Conservation (phyloP, 2,329 filamentous ascomycete genomes). For the Torrubiella hemipterigena region DNA sequence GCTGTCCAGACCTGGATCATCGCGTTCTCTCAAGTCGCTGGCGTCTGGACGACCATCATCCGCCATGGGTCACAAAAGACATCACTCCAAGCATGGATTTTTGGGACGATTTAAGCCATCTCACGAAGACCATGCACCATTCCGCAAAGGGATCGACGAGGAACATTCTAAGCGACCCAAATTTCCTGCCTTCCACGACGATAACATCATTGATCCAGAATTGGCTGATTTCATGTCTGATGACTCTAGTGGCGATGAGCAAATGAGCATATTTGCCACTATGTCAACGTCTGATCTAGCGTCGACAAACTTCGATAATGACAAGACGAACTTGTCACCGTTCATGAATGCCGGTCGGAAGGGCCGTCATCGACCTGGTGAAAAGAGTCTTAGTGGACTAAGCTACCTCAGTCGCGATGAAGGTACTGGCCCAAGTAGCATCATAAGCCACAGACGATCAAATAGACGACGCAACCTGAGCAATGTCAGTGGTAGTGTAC, state of each 20-base stretch:
- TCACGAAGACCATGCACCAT: constrained; percentile 74
- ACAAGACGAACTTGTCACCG: constrained; percentile 61
- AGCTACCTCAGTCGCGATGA: constrained; percentile 63
- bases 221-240: constrained; percentile 93
- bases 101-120: constrained; percentile 62
- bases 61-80: constrained; percentile 62
- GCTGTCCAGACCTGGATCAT: constrained; percentile 83
- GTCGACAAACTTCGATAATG: constrained; percentile 58
- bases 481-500: constrained; percentile 58
- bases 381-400: constrained; percentile 62
- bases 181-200: constrained; percentile 89
- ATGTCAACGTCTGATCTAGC: constrained; percentile 55
- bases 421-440: constrained; percentile 38
- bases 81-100: constrained; percentile 79
- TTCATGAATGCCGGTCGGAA: constrained; percentile 64
- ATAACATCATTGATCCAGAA: constrained; percentile 97
- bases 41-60: constrained; percentile 61
- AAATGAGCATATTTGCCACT: constrained; percentile 72
- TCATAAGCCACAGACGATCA: constrained; percentile 48
- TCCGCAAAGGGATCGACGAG: constrained; percentile 60
- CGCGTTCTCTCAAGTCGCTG: constrained; percentile 71
- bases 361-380: constrained; percentile 58
- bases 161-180: constrained; percentile 53
- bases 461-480: constrained; percentile 72
- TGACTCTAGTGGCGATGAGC: constrained; percentile 85